Percentiles rank a stretch among this genome's conserved stretches.
These are phyloP conservation scores for Fusarium newnesense DNA, from an alignment of 2,329 filamentous ascomycete species.

Conservation along the genomic window DNA sequence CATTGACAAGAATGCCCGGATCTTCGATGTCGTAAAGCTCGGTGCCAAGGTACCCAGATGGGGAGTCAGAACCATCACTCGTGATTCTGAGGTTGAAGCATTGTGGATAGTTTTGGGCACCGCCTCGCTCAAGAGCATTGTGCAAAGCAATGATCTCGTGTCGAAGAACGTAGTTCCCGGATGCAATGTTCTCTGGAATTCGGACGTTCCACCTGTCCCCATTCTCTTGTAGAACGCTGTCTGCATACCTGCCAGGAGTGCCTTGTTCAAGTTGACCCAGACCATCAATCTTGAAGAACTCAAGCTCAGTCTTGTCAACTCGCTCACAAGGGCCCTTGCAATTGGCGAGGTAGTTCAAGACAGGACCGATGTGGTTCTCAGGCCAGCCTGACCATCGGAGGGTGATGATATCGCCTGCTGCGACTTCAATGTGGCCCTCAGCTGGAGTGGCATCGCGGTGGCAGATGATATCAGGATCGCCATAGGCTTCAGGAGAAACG, in stretches of 20 bases:
- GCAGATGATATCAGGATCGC: constrained; percentile 59
- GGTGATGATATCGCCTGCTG: constrained; percentile 57
- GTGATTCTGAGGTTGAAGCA: constrained; percentile 62
- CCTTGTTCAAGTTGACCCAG: constrained; percentile 52
- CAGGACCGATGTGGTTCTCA: constrained; percentile 58
- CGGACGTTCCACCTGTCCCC: constrained; percentile 63
- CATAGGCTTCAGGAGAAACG: constrained; percentile 58
- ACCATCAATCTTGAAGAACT: constrained; percentile 60
- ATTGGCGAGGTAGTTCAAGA: constrained; percentile 59
- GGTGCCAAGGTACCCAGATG: constrained; percentile 49
- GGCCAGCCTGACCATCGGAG: constrained; percentile 63
- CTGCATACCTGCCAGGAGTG: constrained; percentile 52
- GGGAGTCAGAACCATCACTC: constrained; percentile 51
- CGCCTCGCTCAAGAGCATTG: constrained; percentile 52
- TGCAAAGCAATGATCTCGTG: constrained; percentile 67
- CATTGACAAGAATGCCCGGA: constrained; percentile 50
- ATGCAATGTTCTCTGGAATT: constrained; percentile 57
- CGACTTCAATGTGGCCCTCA: constrained; percentile 52
- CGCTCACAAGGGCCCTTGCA: constrained; percentile 54
- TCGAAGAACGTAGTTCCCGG: constrained; percentile 65
- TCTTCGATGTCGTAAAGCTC: constrained; percentile 51
- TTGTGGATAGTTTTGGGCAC: constrained; percentile 64
- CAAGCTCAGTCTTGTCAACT: constrained; percentile 54
- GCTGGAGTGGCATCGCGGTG: constrained; percentile 55
- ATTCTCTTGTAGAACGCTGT: constrained; percentile 58